Base-by-base conservation (phyloP, 768 basidiomycete species). In the Phaeotremella skinneri region DNA sequence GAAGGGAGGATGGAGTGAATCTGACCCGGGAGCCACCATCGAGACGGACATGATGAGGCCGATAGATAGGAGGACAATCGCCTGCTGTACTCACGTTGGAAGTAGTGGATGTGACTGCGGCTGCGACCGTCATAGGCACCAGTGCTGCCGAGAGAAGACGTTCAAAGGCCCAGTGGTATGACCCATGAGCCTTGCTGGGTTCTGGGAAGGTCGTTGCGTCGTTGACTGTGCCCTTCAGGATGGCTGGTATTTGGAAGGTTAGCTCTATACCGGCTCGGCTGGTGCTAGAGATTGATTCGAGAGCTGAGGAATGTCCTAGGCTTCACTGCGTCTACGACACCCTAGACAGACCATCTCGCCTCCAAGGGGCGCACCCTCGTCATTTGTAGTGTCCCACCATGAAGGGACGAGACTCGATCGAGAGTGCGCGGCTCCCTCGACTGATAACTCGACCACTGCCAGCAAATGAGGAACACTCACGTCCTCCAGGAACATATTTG, bases 131-230 rank as follows among this genome's bases (percentile, higher is more conserved):
- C 68, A 93, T 79, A 37, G 96, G 96, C 16, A 99, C 84, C 66
- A 98, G 84, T 14, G 85, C 80, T 0, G 91, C 96, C 0, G 89
- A 87, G 50, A 98, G 83, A 27, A 92, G 82, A 53, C 93, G 88
- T 79, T 99, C 96, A 74, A 97, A 98, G 1, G 91, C 86, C 85
- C 85, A 86, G 78, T 85, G 94, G 79, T 96, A 86, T 1, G 91
- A 92, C 50, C 96, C 94, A 69, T 93, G 89, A 0, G 84, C 78
- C 73, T 83, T 87, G 59, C 84, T 87, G 3, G 91, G 84, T 3
- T 85, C 76, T 21, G 94, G 93, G 81, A 94, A 97, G 7, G 85
- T 80, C 1, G 89, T 91, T 1, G 93, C 89, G 76, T 99, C 96
- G 79, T 99, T 98, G 60, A 91, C 92, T 29, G 90, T 89, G 51